Percentiles rank a stretch among this genome's conserved stretches.
phyloP scores from a whole-genome alignment of 2,329 filamentous ascomycete species.

The Allantophomopsis lycopodina region DNA sequence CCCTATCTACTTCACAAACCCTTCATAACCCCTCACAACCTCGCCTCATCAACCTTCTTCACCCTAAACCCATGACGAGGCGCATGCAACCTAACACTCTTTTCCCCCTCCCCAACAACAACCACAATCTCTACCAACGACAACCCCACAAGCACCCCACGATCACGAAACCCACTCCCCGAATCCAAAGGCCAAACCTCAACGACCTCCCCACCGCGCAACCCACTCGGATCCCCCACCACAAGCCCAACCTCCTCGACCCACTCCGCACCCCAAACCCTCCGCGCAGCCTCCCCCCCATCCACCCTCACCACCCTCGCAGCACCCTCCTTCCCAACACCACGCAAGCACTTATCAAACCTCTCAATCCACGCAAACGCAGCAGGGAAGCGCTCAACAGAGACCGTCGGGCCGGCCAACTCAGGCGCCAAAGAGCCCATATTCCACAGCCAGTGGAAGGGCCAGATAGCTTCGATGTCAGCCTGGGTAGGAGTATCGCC shows the following conservation, averaged over 20 bases:
- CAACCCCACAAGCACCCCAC: slow-evolving; percentile 38
- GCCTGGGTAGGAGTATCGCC: slow-evolving; percentile 19
- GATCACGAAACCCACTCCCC: slow-evolving; percentile 42
- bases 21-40: neutral
- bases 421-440: slow-evolving; percentile 40
- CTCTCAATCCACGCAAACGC: slow-evolving; percentile 50
- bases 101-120: slow-evolving; percentile 31
- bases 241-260: slow-evolving; percentile 33
- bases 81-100: slow-evolving; percentile 40
- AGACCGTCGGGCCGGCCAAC: slow-evolving; percentile 23
- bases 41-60: neutral
- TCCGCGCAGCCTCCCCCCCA: slow-evolving; percentile 15
- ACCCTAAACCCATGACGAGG: slow-evolving; percentile 46
- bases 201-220: slow-evolving; percentile 39
- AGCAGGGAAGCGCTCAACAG: slow-evolving; percentile 36
- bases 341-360: slow-evolving; percentile 36
- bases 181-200: slow-evolving; percentile 47
- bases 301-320: slow-evolving; percentile 31
- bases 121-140: slow-evolving; percentile 37
- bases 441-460: slow-evolving; percentile 48
- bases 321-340: slow-evolving; percentile 34
- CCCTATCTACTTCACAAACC: too few species aligned
- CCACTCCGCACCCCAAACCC: slow-evolving; percentile 31
- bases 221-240: slow-evolving; percentile 32
- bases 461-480: slow-evolving; percentile 36